Conservation (phyloP, 1,284 basidiomycete genomes). For the Takashimella koratensis region DNA sequence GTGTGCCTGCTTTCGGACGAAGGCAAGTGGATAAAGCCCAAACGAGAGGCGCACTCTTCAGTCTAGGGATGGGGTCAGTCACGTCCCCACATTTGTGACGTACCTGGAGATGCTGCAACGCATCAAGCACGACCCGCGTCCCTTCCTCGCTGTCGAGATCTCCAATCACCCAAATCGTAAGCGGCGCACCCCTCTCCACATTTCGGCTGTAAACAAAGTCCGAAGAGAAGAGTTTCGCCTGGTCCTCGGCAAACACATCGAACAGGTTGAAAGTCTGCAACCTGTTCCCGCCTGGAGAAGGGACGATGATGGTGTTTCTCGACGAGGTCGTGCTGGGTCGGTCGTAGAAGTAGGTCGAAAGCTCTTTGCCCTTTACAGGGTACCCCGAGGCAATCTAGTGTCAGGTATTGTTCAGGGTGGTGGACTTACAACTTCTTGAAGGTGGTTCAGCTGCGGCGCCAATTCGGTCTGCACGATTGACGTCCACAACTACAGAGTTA, state of each 20-base stretch:
- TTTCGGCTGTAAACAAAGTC: conserved; percentile 60
- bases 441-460: conserved; percentile 59
- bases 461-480: conserved; percentile 60
- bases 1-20: conserved; percentile 2
- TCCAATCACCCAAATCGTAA: conserved; percentile 66
- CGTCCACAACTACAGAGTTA: conserved; percentile 55
- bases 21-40: conserved; percentile 49
- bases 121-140: conserved; percentile 57
- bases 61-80: conserved; percentile 10
- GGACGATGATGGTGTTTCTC: conserved; percentile 57
- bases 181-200: conserved; percentile 28
- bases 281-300: conserved; percentile 24
- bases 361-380: conserved; percentile 48
- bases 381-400: not conserved
- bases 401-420: not conserved
- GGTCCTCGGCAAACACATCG: conserved; percentile 27
- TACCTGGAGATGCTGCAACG: conserved; percentile 62
- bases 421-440: conserved; percentile 64
- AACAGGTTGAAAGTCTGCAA: conserved; percentile 28
- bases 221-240: conserved; percentile 26
- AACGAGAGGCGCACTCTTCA: conserved; percentile 33
- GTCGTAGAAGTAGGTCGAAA: conserved; percentile 84
- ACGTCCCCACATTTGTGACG: conserved; percentile 19
- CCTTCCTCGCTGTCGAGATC: conserved; percentile 71
- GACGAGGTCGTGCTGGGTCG: conserved; percentile 65